Base-by-base conservation (phyloP, 1,284 basidiomycete genomes). In the Papiliotrema fonsecae region DNA sequence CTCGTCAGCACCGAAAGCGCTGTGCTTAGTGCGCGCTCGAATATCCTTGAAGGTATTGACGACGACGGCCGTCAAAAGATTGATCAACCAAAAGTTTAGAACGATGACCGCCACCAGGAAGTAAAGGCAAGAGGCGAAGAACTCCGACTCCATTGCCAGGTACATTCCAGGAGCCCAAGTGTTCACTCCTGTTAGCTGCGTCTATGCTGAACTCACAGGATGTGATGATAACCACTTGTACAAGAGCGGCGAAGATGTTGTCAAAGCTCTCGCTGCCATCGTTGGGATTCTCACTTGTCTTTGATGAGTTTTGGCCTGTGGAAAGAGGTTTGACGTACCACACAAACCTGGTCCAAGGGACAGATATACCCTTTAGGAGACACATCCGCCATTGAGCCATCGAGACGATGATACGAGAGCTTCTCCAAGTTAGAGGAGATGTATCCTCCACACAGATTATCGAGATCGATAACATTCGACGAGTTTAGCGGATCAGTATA, bases 51-150 rank as follows among this genome's bases (percentile, higher is more conserved):
- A 98, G 0, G 89, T 91, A 69, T 92, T 90, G 37, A 92, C 92
- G 60, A 97, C 96, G 37, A 97, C 93, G 26, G 93, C 94, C 51
- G 97, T 90, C 69, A 97, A 88, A 51, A 96, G 74, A 69, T 96
- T 94, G 77, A 94, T 86, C 49, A 97, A 77, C 89, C 90, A 94
- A 66, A 93, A 88, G 70, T 94, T 93, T 58, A 94, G 79, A 10
- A 94, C 80, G 55, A 94, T 76, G 52, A 92, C 77, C 50, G 84
- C 85, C 47, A 86, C 74, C 58, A 97, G 86, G 76, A 92, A 97
- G 75, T 91, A 97, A 55, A 92, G 76, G 59, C 82, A 86, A 0
- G 91, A 90, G 6, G 85, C 74, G 65, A 88, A 90, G 73, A 87
- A 94, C 67, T 98, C 94, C 2, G 93, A 79, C 61, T 93, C 88